Base-by-base conservation (phyloP, 257 asterid genomes). In the Prunella vulgaris region DNA sequence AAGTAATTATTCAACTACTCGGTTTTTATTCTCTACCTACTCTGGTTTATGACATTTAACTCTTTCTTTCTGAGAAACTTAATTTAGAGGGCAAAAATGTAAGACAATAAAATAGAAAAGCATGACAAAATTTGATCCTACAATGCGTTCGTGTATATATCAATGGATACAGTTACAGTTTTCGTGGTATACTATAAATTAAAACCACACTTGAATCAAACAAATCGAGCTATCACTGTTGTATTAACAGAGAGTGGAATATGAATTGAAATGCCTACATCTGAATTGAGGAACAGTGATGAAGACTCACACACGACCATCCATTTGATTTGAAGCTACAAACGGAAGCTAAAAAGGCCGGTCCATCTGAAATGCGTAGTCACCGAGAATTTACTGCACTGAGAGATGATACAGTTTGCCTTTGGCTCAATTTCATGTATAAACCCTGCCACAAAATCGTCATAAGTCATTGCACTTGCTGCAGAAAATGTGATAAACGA, bases 351-450 rank as follows among this genome's bases (percentile, higher is more conserved):
- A 10, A 4, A 24, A 25, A 65, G 27, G n/a, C n/a, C 17, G 59
- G 40, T 25, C 15, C 58, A 24, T 44, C 70, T 64, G 66, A 33
- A 60, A n/a, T 0, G 17, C 5, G 68, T 53, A 38, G 53, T 38
- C 27, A 25, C 42, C 61, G 15, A 28, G 60, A 53, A 64, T 22
- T 78, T 57, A 82, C 76, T 37, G 82, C 77, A 68, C 77, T 82
- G 69, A 76, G 70, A 28, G 80, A 52, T n/a, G 84, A 66, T 35
- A 78, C 69, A 37, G 79, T 81, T 84, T 77, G 76, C 73, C 94
- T 83, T 73, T 80, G 84, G 58, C 78, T 82, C 81, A 93, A 78
- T 73, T 84, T 90, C 99, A 93, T 88, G 87, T 88, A 90, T 51
- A 93, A 80, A 15, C 97, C 97, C 99, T 93, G 96, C 84, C 66